Base-by-base conservation (phyloP, 1,284 basidiomycete genomes). In the Boletellus deceptivus region DNA sequence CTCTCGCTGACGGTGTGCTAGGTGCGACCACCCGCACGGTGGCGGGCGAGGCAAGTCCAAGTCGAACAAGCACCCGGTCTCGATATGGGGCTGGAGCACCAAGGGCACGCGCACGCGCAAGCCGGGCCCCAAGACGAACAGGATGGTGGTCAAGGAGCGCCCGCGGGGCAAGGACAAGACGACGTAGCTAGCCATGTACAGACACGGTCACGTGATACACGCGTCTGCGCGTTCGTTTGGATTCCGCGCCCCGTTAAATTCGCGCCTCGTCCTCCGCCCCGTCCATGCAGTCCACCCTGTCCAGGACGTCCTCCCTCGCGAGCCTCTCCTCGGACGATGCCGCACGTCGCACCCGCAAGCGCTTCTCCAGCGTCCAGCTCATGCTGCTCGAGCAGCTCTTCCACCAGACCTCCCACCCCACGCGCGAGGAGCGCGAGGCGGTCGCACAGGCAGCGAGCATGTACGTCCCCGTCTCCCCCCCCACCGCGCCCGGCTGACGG, bases 11-110 rank as follows among this genome's bases (percentile, higher is more conserved):
- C 29, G 4, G 4, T 7, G 3, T 42, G 16, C 14, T 0, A 92
- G 89, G 38, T 79, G 80, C 54, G 96, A 98, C 72, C 96, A 99
- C 73, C 95, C 96, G 56, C 94, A 94, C 71, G 96, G 96, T 74
- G 96, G 96, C 78, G 95, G 96, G 69, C 89, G 96, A 74, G 96
- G 96, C 66, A 98, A 97, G 74, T 92, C 89, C 53, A 98, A 98
- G 80, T 92, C 91, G 57, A 90, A 96, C 82, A 93, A 92, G 68
- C 86, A 93, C 68, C 92, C 93, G 5, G 84, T 90, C 18, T 93
- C 92, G 22, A 86, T 91, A 50, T 95, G 89, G 82, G 95, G 95
- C 54, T 91, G 92, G 84, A 80, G 91, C 56, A 89, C 91, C 25
- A 93, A 96, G 76, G 93, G 93, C 61, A 89, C 86, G 56, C 82